Base-by-base conservation (phyloP, 768 basidiomycete genomes). In the Xanthoconium stramineum region DNA sequence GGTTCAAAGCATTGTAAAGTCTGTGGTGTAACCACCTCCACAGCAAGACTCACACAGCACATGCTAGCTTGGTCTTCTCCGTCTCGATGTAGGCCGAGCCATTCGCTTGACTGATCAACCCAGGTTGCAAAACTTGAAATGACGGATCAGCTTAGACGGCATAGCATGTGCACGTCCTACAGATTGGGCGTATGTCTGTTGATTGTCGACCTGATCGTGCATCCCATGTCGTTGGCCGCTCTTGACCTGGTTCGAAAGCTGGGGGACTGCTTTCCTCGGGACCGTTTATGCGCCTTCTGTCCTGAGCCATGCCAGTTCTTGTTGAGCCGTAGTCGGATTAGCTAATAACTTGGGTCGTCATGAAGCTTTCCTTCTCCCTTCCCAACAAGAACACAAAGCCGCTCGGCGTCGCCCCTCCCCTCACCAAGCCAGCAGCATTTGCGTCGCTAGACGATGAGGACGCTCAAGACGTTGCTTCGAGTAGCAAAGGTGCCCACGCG, bases 1-100 rank as follows among this genome's bases (percentile, higher is more conserved):
- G 17, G 56, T 55, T n/a, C 53, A 59, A 48, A 52, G 35, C 47
- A 19, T 12, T 11, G 44, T 48, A 12, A 50, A 43, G 39, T 20
- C 40, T 57, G 52, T 11, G 40, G 32, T 12, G 30, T 20, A 17
- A n/a, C 7, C 6, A n/a, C 29, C 39, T 47, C 36, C 50, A 57
- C 48, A 45, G 28, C 3, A 29, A 19, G 30, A 81, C 89, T 65
- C 64, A 98, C 95, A 98, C 91, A 40, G 97, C 94, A 69, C 94
- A 97, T 6, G 94, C 94, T 60, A 99, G 85, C 75, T 99, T 99
- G 0, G 91, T 91, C 53, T 81, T 81, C 54, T 90, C 89, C 1
- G 88, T 89, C 74, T 99, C 97, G 63, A 99, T 90, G 68, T 98
- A 99, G 12, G 94, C 94, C 17, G 94, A 97, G 2, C 97, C 97